Base-by-base conservation (phyloP, 305 asterid genomes). In the Caryopteris hybrid region DNA sequence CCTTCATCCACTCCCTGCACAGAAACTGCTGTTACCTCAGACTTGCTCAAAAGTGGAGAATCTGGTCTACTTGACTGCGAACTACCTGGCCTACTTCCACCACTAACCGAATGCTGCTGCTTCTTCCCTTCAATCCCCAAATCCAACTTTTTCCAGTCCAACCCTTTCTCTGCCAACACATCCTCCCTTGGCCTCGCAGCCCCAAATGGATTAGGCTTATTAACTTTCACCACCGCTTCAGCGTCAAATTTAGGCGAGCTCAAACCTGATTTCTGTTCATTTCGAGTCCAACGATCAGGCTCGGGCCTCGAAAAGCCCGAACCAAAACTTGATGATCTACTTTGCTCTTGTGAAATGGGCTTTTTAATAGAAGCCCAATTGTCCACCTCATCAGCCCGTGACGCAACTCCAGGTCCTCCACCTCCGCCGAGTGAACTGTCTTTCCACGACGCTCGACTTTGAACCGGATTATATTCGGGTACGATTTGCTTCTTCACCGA, bases 121-220 rank as follows among this genome's bases (percentile, higher is more conserved):
- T n/a, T n/a, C n/a, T 90, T 88, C 21, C 56, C 88, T 56, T 84
- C 98, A 63, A 82, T 86, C 33, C 86, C 95, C 71, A 45, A 70
- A 77, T 94, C 99, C 83, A 91, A 9, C 77, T 89, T 91, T 77
- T 88, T 94, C 97, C 97, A 91, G 71, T 94, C 99, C 84, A 94
- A 64, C 54, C 99, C 99, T 71, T 94, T 94, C 80, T 88, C 96
- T 0, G 99, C 96, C 85, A 94, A 70, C 57, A 91, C 95, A 58
- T 94, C 96, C 84, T 94, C 99, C 75, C 99, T 76, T 1, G 99
- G 99, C 88, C 99, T 86, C 0, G 99, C 99, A 0, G 90, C 91
- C 66, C 99, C 99, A 76, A 94, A 94, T 0, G 99, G 99, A 74
- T 83, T 94, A 23, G 96, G 88, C 81, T 79, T 94, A 54, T 85